Evolutionary conservation across 2,329 filamentous ascomycete genomes (phyloP).

Genomic region (Stagonosporopsis rhizophila): DNA sequence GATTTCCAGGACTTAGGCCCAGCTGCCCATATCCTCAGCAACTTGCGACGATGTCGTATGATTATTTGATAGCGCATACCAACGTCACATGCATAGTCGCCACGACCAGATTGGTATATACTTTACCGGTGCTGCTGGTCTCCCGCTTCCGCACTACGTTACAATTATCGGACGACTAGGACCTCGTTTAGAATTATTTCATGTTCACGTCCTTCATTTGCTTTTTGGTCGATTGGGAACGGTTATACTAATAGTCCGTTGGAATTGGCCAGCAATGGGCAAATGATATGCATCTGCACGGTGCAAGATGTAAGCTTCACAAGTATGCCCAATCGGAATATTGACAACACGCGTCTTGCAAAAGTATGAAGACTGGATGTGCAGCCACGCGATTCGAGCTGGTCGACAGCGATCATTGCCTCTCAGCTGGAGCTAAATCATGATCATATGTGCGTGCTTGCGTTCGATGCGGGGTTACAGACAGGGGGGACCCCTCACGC

Average conservation of each 20-base stretch:
- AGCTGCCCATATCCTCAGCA: neutral
- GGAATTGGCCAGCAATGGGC: too few species aligned
- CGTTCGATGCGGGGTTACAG: constrained; percentile 2
- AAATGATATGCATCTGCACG: too few species aligned
- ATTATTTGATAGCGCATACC: neutral
- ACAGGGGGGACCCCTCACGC: neutral
- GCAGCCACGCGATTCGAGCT: neutral
- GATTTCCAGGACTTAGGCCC: neutral
- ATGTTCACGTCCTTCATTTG: neutral
- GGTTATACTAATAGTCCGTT: too few species aligned
- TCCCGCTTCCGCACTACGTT: neutral
- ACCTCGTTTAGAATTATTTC: neutral
- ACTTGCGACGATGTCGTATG: neutral
- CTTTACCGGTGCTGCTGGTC: too few species aligned
- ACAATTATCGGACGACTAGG: neutral
- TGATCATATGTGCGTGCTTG: constrained; percentile 2
- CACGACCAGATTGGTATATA: neutral
- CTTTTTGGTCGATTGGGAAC: too few species aligned
- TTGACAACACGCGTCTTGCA: too few species aligned
- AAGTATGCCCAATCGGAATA: too few species aligned
- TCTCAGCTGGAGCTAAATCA: neutral
- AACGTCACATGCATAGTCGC: too few species aligned
- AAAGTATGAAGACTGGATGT: neutral
- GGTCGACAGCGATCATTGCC: neutral
- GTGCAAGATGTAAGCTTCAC: too few species aligned